These are phyloP conservation scores for Lepidium aucheri DNA, from an alignment of 345 rosid genomes.

Conservation along the genomic window DNA sequence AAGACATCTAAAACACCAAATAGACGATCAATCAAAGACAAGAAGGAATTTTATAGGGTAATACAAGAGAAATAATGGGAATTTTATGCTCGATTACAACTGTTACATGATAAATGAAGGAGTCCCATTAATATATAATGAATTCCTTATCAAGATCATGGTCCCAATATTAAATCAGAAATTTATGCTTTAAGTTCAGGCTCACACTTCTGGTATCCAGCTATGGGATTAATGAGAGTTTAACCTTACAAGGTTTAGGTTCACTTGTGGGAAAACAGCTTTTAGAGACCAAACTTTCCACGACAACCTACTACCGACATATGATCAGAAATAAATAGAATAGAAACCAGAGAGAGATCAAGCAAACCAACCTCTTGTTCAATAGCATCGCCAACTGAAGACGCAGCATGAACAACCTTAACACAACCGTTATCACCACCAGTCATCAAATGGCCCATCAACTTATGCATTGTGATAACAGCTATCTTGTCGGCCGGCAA, in stretches of 20 bases:
- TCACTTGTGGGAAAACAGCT: neutral
- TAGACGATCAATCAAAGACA: neutral
- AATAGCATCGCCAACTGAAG: conserved; percentile 71
- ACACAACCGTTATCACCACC: conserved; percentile 69
- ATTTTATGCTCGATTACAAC: neutral
- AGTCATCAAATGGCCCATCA: conserved; percentile 67
- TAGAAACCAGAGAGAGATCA: neutral
- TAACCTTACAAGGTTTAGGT: neutral
- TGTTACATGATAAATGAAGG: neutral
- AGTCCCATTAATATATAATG: neutral
- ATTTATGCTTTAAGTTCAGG: neutral
- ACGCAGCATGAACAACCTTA: conserved; percentile 70
- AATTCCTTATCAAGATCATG: neutral
- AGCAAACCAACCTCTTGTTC: conserved; percentile 78
- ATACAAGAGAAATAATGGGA: neutral
- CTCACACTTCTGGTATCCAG: conserved; percentile 1
- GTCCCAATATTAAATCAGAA: neutral
- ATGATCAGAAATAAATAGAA: conserved; percentile 1
- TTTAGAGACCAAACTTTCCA: neutral
- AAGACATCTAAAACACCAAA: conserved; percentile 3
- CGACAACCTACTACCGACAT: neutral
- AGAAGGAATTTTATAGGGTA: neutral
- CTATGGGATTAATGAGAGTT: neutral
- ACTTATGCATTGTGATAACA: conserved; percentile 92
- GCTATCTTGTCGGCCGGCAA: conserved; percentile 90